Evolutionary conservation across 2,329 filamentous ascomycete species (phyloP), one percentile per base, ranked within the genome.

Genomic region (Penicillium rolfsii): DNA sequence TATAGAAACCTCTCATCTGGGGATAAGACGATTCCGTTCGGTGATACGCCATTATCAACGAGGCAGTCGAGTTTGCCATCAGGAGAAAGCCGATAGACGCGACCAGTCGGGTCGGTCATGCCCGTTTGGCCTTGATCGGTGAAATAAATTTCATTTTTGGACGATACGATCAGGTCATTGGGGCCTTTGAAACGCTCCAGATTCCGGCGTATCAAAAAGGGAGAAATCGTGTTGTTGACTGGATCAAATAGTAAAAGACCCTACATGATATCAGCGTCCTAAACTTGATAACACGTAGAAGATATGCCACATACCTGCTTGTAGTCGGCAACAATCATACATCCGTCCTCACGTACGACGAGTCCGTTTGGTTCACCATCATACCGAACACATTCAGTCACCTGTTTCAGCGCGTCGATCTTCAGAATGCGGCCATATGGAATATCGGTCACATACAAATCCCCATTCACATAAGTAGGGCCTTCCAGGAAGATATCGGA

Each of bases 101-200:
- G 71, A 0, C 78, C 78, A 0, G 77, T 79, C 6, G 65, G 78
- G 28, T 81, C 79, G 0, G 75, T 78, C 67, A 81, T 73, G 4
- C 78, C 77, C 0, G 78, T 80, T 52, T 80, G 78, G 0, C 79
- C 79, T 65, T 81, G 79, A 45, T 81, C 78, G 1, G 79, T 81
- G 38, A 81, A 81, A 65, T 79, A 81, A 3, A 81, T 61, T 30
- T 77, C 74, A 3, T 70, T 67, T 14, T 71, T 70, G 0, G 74
- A 77, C 30, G 77, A 76, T 4, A 79, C 52, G 16, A 80, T 73
- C 1, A 81, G 64, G 55, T 81, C 78, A 52, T 81, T 81, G 0
- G 74, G 75, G 0, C 79, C 78, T 56, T 80, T 81, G 67, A 81
- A 81, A 4, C 77, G 70, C 49, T 80, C 78, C 0, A 81, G 70